Evolutionary conservation across 1,139 yeast species (phyloP), one percentile per base, ranked within the genome.

Genomic region (Lodderomyces jiufengensis): DNA sequence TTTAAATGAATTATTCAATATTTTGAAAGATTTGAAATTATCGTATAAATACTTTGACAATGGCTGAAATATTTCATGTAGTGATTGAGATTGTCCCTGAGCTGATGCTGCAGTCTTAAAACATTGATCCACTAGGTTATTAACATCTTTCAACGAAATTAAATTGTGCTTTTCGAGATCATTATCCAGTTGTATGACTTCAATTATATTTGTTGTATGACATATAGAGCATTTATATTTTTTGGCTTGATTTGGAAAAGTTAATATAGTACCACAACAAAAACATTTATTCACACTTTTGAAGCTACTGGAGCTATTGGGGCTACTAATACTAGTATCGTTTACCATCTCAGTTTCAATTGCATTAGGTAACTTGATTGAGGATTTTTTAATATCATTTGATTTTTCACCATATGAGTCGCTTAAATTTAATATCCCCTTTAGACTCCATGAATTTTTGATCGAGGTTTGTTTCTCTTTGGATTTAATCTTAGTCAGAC

Each of bases 241-340:
- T 8, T 52, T 39, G 2, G 72, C 61, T 7, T 53, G 53, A 5
- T 55, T 55, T 0, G 83, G 80, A 44, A 74, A 70, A 9, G 73
- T 66, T 26, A 82, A 55, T 5, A 71, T 49, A 0, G 79, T 73
- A 1, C 83, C 84, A 58, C 95, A 84, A 51, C 94, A 84, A 11
- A 50, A 51, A 44, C 75, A 69, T 38, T 55, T 56, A 31, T 52
- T 50, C 15, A 63, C 52, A 21, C 29, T 36, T 11, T 12, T 49
- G 4, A 39, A 25, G 10, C 13, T 13, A 5, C 16, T 5, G 10
- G n/a, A 11, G 12, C 3, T 3, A 16, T 18, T 5, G 20, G 20
- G 30, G 12, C 30, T 27, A 4, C 15, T 9, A 22, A 18, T 22
- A 10, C 30, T 13, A 5, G 30, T 7, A 6, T 4, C 16, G 9